These are phyloP conservation scores for Aphanomyces stellatus DNA, from an alignment of 352 stramenopile genomes.

Conservation along the genomic window DNA sequence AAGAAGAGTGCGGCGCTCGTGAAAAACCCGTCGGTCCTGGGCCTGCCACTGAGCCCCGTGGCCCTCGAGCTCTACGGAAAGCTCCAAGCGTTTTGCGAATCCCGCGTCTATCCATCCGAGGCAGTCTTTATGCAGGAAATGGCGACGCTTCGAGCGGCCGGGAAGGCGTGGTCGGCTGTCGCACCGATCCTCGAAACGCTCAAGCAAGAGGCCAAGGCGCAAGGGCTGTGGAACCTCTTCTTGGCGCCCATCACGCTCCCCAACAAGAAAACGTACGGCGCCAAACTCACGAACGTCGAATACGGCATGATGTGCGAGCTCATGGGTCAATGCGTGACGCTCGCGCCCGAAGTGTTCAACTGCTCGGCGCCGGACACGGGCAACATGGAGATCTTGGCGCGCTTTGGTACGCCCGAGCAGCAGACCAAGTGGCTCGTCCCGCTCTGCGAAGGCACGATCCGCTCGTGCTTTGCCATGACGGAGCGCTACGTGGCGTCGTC, in stretches of 20 bases:
- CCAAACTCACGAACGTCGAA: slow-evolving; percentile 82
- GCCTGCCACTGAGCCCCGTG: slow-evolving; percentile 68
- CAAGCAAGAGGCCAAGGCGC: slow-evolving; percentile 82
- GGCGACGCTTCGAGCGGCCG: slow-evolving; percentile 36
- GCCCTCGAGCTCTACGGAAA: slow-evolving; percentile 76
- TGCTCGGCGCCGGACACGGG: slow-evolving; percentile 95
- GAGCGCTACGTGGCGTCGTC: slow-evolving; percentile 93
- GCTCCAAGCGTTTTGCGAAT: slow-evolving; percentile 80
- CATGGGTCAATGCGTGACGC: slow-evolving; percentile 86
- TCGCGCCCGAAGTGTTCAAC: slow-evolving; percentile 95
- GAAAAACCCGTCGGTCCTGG: slow-evolving; percentile 41
- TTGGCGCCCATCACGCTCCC: slow-evolving; percentile 57
- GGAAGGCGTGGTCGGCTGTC: slow-evolving; percentile 69
- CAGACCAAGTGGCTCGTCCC: slow-evolving; percentile 85
- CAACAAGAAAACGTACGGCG: slow-evolving; percentile 55
- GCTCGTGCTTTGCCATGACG: slow-evolving; percentile 96
- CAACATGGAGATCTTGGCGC: slow-evolving; percentile 98
- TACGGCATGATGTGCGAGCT: slow-evolving; percentile 95
- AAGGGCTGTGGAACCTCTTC: slow-evolving; percentile 97
- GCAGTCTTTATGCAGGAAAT: slow-evolving; percentile 71
- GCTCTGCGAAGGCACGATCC: slow-evolving; percentile 89
- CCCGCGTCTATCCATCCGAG: slow-evolving; percentile 88
- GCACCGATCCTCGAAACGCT: slow-evolving; percentile 85
- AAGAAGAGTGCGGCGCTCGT: slow-evolving; percentile 6
- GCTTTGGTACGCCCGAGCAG: slow-evolving; percentile 70